Evolutionary conservation across 305 asterid genomes (phyloP).

Genomic region (Caryopteris hybrid): DNA sequence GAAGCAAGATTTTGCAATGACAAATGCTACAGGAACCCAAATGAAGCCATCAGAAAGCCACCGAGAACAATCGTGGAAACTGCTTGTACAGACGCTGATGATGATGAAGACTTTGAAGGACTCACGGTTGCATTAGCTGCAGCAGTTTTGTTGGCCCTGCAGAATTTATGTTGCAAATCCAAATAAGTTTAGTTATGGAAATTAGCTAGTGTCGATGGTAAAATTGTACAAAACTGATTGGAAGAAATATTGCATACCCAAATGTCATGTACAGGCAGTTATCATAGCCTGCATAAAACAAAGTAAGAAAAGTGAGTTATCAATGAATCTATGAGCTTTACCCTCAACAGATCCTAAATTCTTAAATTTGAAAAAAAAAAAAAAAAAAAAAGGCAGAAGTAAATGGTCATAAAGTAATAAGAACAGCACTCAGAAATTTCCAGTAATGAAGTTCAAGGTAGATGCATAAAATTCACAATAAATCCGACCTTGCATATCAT

Average conservation of each 20-base stretch:
- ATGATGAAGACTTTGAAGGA: constrained; percentile 36
- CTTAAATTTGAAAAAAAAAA: too few relatives aligned
- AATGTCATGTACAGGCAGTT: constrained; percentile 64
- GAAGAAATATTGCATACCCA: constrained; percentile 48
- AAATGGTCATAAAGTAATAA: too few relatives aligned
- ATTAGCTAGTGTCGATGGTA: neutral
- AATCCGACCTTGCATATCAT: neutral
- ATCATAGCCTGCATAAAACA: constrained; percentile 71
- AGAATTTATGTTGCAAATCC: neutral
- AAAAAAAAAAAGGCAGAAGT: neutral
- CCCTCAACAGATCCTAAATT: too few relatives aligned
- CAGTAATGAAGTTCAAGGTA: neutral
- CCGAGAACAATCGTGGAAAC: constrained; percentile 20
- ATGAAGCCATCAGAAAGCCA: constrained; percentile 35
- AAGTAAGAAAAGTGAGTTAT: neutral
- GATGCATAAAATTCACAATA: neutral
- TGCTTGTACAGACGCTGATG: constrained; percentile 25
- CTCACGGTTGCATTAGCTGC: constrained; percentile 43
- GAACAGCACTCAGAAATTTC: neutral
- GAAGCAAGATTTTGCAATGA: neutral
- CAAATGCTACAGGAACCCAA: constrained; percentile 25
- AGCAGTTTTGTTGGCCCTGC: constrained; percentile 59
- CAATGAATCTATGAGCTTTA: too few relatives aligned
- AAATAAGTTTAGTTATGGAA: neutral
- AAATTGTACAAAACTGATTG: neutral